Evolutionary conservation across 2,329 filamentous ascomycete species (phyloP), one percentile per base, ranked within the genome.

Genomic region (Chaetomiaceae sp.): DNA sequence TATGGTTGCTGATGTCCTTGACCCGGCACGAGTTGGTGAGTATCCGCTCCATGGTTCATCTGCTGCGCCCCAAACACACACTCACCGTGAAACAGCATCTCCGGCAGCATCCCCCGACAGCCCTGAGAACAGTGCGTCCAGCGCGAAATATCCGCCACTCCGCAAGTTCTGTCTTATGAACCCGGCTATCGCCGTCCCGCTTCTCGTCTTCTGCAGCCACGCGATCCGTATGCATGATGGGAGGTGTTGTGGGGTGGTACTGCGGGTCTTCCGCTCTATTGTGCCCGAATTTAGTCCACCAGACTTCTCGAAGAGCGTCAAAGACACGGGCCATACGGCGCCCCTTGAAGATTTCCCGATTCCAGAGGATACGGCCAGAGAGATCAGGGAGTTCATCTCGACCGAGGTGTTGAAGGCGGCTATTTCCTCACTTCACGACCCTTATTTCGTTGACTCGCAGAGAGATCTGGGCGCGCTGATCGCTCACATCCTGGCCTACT

Each of bases 381-480:
- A 79, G 7, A 88, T 97, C 57, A 85, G 91, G 48, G 90, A 96
- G 65, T 99, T 91, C 69, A 91, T 97, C 65, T 90, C 85, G 48
- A 84, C 84, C 5, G 88, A 96, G 60, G 89, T 97, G 2, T 80
- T 99, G 45, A 89, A 91, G 72, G 90, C 90, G 0, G 92, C 88
- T 64, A 89, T 96, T 66, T 89, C 86, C 1, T 95, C 89, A 2
- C 82, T 99, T 46, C 89, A 97, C 70, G 94, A 99, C 61, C 86
- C 90, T 0, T 96, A 97, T 69, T 99, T 97, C 69, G 91, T 96
- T 30, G 94, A 99, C 61, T 82, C 95, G 57, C 94, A 99, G 65
- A 92, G 91, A 66, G 91, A 99, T 47, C 78, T 99, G 20, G 92
- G 90, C 0, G 81, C 85, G 20, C 77, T 97, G 33, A 96, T 99